phyloP scores from a whole-genome alignment of 805 yeast genomes.

The Ascoidea tarda region DNA sequence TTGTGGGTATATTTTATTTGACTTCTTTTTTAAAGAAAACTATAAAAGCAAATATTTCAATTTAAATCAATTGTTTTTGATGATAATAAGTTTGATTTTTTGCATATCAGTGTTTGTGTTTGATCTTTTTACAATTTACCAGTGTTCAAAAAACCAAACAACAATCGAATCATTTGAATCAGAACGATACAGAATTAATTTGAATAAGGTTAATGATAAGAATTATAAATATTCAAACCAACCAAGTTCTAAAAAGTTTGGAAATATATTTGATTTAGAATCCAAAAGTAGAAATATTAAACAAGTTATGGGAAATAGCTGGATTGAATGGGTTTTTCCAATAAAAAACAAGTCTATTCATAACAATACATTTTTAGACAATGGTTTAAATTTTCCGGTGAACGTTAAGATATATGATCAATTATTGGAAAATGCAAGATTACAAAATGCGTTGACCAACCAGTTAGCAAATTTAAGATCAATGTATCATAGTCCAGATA shows the following conservation, averaged over 20 bases:
- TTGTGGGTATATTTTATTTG: slow-evolving; percentile 28
- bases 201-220: slow-evolving; percentile 19
- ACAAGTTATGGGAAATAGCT: slow-evolving; percentile 56
- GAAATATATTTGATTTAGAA: slow-evolving; percentile 74
- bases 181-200: slow-evolving; percentile 29
- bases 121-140: slow-evolving; percentile 39
- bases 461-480: no score
- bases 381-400: slow-evolving; percentile 8
- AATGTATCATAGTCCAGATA: no score
- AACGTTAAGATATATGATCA: slow-evolving; percentile 6
- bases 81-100: slow-evolving; percentile 37
- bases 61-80: slow-evolving; percentile 44
- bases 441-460: slow-evolving; percentile 8
- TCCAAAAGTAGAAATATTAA: slow-evolving; percentile 38
- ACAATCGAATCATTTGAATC: slow-evolving; percentile 66
- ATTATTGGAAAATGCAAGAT: slow-evolving; percentile 6
- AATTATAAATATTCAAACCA: slow-evolving; percentile 24
- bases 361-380: slow-evolving; percentile 3
- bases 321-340: slow-evolving; percentile 67
- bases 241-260: slow-evolving; percentile 30
- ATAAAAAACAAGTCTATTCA: slow-evolving; percentile 9
- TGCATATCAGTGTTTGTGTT: slow-evolving; percentile 45
- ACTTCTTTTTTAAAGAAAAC: slow-evolving; percentile 29
- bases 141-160: slow-evolving; percentile 52
- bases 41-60: slow-evolving; percentile 32